Conservation (phyloP, 805 yeast species). For the Teunomyces pallodes region DNA sequence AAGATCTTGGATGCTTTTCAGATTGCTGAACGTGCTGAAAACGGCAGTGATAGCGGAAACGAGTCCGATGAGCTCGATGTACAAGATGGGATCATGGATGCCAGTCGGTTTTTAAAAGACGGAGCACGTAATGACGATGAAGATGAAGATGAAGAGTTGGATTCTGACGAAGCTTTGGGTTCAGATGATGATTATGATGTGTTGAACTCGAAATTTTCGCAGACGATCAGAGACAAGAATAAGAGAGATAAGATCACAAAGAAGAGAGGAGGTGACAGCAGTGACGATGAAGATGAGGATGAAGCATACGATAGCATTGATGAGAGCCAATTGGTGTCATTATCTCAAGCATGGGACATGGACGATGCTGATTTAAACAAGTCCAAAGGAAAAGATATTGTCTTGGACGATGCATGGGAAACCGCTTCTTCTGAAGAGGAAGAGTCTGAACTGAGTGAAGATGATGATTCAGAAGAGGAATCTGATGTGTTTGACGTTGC, state of each 20-base stretch:
- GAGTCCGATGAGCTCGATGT: conserved; percentile 24
- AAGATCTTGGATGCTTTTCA: conserved; percentile 45
- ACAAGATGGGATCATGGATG: conserved; percentile 41
- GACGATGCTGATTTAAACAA: conserved; percentile 53
- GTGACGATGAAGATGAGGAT: conserved; percentile 23
- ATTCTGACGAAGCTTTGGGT: conserved; percentile 87
- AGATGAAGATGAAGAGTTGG: conserved; percentile 56
- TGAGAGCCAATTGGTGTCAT: conserved; percentile 68
- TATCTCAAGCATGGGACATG: conserved; percentile 88
- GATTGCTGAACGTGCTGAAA: conserved; percentile 40
- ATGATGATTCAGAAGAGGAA: conserved; percentile 30
- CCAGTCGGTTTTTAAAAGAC: conserved; percentile 31
- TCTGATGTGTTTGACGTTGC: conserved; percentile 25
- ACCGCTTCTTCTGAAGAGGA: conserved; percentile 23
- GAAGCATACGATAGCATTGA: conserved; percentile 72
- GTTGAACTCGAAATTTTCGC: conserved; percentile 64
- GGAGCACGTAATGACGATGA: conserved; percentile 20
- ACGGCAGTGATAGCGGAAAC: conserved; percentile 18
- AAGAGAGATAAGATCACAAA: conserved; percentile 34
- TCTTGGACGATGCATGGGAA: conserved; percentile 31
- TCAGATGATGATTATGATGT: conserved; percentile 70
- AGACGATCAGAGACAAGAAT: conserved; percentile 58
- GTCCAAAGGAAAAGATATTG: conserved; percentile 15
- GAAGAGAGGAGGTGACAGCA: conserved; percentile 21
- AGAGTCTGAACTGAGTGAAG: conserved; percentile 22